Base-by-base conservation (phyloP, 2,329 filamentous ascomycete genomes). In the Dendryphion nanum region DNA sequence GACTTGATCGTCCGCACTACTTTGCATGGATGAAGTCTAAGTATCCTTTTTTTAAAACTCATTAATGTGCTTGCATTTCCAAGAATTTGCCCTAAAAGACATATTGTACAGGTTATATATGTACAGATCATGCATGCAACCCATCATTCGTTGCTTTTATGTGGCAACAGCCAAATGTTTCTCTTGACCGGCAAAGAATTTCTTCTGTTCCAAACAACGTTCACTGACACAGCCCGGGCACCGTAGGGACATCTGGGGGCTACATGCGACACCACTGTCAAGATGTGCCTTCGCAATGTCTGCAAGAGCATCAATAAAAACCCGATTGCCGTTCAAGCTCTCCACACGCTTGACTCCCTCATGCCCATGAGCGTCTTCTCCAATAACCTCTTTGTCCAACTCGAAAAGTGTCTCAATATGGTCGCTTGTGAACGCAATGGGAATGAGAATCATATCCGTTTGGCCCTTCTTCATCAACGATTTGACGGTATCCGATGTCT, bases 371-470 rank as follows among this genome's bases (percentile, higher is more conserved):
- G 79, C 88, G 23, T 61, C 59, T 66, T 95, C 90, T 41, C 88
- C 86, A 58, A 98, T 97, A 26, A 98, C 89, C 68, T 98, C 93
- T 55, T 88, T 77, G 64, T 98, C 93, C 36, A 98, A 73, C 67
- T 98, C 93, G 63, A 85, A 97, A 1, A 98, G 74, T 0, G 93
- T 98, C 71, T 98, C 93, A 51, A 98, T 98, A 63, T 98, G 93
- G 58, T 98, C 93, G n/a, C 88, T 95, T 0, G 93, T 98, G 64
- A 98, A 98, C 5, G 93, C 93, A 49, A 98, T 94, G 0, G 93
- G 93, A 39, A 98, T 89, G 5, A 98, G 75, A 1, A 96, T 76
- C 38, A 98, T 75, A 60, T 98, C 89, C 38, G 84, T 95, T 59
- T 96, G 87, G 1, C 91, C 93, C 67, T 93, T 89, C 60, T 86